Evolutionary conservation across 1,284 basidiomycete genomes (phyloP).

Genomic region (Rhodotorula sp.): DNA sequence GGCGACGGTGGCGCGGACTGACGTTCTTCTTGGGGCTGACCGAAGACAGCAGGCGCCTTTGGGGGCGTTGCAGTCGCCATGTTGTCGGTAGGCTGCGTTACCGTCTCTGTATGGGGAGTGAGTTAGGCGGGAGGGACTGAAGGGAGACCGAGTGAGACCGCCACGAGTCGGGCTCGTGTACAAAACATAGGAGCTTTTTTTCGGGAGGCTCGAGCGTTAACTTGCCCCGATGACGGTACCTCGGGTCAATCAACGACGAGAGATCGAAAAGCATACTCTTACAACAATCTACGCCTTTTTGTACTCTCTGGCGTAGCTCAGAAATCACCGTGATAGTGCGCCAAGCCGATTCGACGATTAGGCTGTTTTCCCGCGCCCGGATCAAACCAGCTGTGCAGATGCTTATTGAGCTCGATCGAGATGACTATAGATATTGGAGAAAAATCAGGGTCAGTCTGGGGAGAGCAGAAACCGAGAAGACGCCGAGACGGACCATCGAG

Average conservation of each 20-base stretch:
- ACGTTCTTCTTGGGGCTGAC: constrained; percentile 13
- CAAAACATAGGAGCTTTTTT: not conserved
- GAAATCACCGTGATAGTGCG: constrained; percentile 40
- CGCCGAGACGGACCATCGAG: constrained; percentile 15
- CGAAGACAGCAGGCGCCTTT: not conserved
- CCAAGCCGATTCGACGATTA: constrained; percentile 5
- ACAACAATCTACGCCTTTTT: not conserved
- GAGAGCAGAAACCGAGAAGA: not conserved
- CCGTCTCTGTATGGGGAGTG: not conserved
- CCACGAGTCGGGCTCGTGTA: not conserved
- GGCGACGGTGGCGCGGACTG: constrained; percentile 3
- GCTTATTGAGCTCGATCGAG: constrained; percentile 37
- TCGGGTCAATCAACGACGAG: not conserved
- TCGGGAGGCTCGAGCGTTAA: too few relatives aligned
- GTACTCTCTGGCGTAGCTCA: not conserved
- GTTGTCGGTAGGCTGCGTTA: not conserved
- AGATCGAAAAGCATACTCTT: not conserved
- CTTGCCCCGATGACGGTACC: too few relatives aligned
- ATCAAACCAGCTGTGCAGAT: constrained; percentile 19
- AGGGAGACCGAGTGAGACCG: not conserved
- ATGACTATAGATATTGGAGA: constrained; percentile 12
- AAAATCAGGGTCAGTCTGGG: not conserved
- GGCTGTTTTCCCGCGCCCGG: constrained; percentile 13
- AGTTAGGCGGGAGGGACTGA: constrained; percentile 10
- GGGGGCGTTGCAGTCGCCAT: constrained; percentile 2